Evolutionary conservation across 768 basidiomycete species (phyloP).

Genomic region (Artomyces pyxidatus): DNA sequence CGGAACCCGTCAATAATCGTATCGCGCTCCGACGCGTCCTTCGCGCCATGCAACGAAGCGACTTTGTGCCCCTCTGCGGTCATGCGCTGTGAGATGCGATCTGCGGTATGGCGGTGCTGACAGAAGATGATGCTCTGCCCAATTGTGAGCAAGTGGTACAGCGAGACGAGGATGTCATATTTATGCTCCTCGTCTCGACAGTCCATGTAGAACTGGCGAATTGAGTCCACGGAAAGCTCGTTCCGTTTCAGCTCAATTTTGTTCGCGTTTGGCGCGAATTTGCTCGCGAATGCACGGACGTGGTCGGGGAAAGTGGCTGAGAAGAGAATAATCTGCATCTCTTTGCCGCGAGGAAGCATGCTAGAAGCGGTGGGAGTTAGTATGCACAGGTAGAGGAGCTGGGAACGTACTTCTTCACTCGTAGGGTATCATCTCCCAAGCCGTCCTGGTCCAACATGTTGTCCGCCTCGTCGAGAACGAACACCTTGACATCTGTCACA

Average conservation of each 20-base stretch:
- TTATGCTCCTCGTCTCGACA: slow-evolving; percentile 87
- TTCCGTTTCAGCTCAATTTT: slow-evolving; percentile 93
- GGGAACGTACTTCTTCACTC: slow-evolving; percentile 79
- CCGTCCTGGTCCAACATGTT: slow-evolving; percentile 97
- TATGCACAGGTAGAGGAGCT: neutral
- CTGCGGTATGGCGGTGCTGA: slow-evolving; percentile 89
- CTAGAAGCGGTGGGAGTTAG: slow-evolving; percentile 24
- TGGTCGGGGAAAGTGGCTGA: slow-evolving; percentile 97
- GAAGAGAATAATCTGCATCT: slow-evolving; percentile 87
- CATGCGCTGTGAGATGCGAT: slow-evolving; percentile 88
- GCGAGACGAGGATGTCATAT: slow-evolving; percentile 87
- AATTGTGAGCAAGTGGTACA: slow-evolving; percentile 87
- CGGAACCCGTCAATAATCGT: slow-evolving; percentile 90
- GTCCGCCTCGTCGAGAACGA: slow-evolving; percentile 97
- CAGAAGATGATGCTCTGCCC: slow-evolving; percentile 99
- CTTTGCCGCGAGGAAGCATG: slow-evolving; percentile 44
- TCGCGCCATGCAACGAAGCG: slow-evolving; percentile 90
- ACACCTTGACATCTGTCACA: slow-evolving; percentile 73
- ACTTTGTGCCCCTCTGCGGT: slow-evolving; percentile 92
- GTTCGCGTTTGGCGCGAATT: slow-evolving; percentile 92
- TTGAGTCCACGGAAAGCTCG: slow-evolving; percentile 89
- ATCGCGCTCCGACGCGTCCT: slow-evolving; percentile 86
- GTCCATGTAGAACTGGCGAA: slow-evolving; percentile 97
- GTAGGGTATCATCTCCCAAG: slow-evolving; percentile 86
- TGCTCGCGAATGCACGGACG: slow-evolving; percentile 84